Evolutionary conservation across 345 rosid genomes (phyloP).

Genomic region (Lumnitzera littorea): DNA sequence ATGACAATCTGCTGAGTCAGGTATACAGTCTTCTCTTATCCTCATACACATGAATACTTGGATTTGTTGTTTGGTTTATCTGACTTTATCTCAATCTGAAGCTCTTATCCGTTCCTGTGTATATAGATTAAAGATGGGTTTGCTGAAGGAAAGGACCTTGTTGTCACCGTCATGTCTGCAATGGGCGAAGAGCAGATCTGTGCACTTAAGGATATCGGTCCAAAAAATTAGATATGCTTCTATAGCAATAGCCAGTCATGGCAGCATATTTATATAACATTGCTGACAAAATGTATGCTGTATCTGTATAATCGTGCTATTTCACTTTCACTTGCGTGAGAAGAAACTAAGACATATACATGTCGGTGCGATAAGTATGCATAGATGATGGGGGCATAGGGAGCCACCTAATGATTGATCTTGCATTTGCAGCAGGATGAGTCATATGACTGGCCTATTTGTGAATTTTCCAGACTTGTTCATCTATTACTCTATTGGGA

Average conservation of each 20-base stretch:
- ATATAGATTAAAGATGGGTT: slow-evolving; percentile 54
- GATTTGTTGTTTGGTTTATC: not conserved
- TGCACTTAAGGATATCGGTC: slow-evolving; percentile 62
- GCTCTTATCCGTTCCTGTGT: not conserved
- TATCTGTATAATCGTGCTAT: no score
- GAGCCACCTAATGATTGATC: no score
- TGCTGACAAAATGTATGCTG: slow-evolving; percentile 8
- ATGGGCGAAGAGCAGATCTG: slow-evolving; percentile 73
- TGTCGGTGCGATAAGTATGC: no score
- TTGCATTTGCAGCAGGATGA: no score
- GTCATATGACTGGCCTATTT: no score
- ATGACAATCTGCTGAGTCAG: slow-evolving; percentile 53
- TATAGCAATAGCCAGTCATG: slow-evolving; percentile 18
- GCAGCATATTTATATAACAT: slow-evolving; percentile 6
- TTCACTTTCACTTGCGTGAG: no score
- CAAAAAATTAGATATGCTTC: slow-evolving; percentile 37
- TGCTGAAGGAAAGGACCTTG: slow-evolving; percentile 60
- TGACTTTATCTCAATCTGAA: not conserved
- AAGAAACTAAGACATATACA: no score
- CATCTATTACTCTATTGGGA: no score
- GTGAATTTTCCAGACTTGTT: no score
- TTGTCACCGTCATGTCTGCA: slow-evolving; percentile 58
- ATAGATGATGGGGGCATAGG: no score
- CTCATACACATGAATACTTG: not conserved
- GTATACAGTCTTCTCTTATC: slow-evolving; percentile 12